Percentiles rank a stretch among this genome's conserved stretches.
Evolutionary conservation across 208 protist genomes (phyloP).

Genomic region (Crithidia brevicula): DNA sequence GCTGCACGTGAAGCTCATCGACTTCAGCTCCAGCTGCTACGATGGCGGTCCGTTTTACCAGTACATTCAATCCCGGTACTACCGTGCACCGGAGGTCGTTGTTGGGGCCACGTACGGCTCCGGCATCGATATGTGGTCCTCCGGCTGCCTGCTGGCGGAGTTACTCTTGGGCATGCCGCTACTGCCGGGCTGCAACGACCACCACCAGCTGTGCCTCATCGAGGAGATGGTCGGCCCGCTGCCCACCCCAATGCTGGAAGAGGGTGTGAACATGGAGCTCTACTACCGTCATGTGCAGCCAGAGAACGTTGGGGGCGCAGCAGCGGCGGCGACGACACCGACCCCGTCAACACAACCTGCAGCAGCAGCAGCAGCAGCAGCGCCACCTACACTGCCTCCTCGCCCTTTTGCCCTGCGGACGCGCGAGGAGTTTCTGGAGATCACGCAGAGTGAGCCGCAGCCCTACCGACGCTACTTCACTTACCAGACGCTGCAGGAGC

Average conservation of each 20-base stretch:
- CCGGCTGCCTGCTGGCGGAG: constrained; percentile 97
- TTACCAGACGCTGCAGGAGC: constrained; percentile 67
- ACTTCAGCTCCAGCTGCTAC: constrained; percentile 97
- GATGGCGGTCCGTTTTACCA: constrained; percentile 79
- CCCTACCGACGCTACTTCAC: constrained; percentile 71
- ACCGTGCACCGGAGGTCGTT: constrained; percentile 97
- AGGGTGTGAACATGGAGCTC: constrained; percentile 38
- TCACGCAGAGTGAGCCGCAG: constrained; percentile 34
- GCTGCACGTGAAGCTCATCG: constrained; percentile 95
- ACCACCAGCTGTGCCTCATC: constrained; percentile 95
- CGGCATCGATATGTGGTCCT: constrained; percentile 97
- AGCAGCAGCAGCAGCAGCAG: neutral
- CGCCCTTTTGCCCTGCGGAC: constrained; percentile 15
- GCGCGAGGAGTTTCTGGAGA: constrained; percentile 27
- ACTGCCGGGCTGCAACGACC: constrained; percentile 92
- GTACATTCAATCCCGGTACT: constrained; percentile 95
- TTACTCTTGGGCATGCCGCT: constrained; percentile 95
- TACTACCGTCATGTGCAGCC: constrained; percentile 47
- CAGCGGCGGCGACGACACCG: neutral
- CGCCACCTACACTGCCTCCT: neutral
- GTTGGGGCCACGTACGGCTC: constrained; percentile 88
- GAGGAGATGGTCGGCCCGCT: constrained; percentile 93
- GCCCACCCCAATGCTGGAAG: constrained; percentile 65
- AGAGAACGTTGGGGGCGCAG: too few relatives aligned
- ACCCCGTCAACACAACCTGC: neutral